phyloP scores from a whole-genome alignment of 768 basidiomycete genomes.

The Pleurotus platypus region DNA sequence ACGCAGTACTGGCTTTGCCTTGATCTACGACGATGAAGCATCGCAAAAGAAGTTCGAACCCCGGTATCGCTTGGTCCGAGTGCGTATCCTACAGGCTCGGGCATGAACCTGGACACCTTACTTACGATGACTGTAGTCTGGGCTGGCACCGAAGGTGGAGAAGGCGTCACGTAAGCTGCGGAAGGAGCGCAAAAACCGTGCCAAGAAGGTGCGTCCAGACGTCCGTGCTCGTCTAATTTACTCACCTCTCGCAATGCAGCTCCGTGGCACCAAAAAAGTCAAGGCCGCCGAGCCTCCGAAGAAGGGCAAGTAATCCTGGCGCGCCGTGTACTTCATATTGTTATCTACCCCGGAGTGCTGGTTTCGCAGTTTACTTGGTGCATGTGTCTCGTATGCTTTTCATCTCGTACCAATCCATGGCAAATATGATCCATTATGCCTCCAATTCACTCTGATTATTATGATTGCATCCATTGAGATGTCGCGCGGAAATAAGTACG shows the following conservation, averaged over 20 bases:
- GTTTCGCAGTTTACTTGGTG: constrained; percentile 13
- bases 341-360: constrained; percentile 20
- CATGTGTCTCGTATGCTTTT: constrained; percentile 15
- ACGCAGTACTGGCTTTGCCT: constrained; percentile 91
- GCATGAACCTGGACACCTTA: neutral
- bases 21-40: constrained; percentile 96
- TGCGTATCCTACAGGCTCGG: constrained; percentile 38
- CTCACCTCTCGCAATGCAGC: constrained; percentile 35
- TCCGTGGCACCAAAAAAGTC: constrained; percentile 93
- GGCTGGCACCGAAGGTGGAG: constrained; percentile 72
- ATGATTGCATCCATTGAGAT: constrained; percentile 31
- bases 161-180: constrained; percentile 95
- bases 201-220: constrained; percentile 81
- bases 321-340: constrained; percentile 16
- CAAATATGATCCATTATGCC: constrained; percentile 14
- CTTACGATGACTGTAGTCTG: constrained; percentile 42
- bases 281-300: constrained; percentile 91
- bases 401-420: constrained; percentile 19
- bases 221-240: neutral
- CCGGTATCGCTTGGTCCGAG: constrained; percentile 89
- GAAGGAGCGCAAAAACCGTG: constrained; percentile 99
- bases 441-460: constrained; percentile 21
- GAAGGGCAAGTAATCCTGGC: constrained; percentile 78
- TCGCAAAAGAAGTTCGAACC: constrained; percentile 98
- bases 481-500: constrained; percentile 13